Conservation (phyloP, 169 alveolate genomes). For the Cryptosporidium ubiquitum region DNA sequence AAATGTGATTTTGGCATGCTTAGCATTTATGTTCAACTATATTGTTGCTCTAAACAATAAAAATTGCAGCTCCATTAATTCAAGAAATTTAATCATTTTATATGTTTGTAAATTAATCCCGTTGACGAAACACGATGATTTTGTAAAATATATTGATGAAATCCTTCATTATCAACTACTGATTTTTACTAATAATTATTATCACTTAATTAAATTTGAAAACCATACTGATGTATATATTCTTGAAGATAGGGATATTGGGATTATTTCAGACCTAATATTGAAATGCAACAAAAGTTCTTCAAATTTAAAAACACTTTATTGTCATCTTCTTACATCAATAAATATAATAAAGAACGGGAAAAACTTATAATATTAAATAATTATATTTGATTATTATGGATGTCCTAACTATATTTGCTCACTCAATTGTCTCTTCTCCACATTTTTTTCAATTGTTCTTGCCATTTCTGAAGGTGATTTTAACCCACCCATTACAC, state of each 20-base stretch:
- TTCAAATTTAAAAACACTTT: background rate
- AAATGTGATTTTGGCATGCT: conserved; percentile 19
- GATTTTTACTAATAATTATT: conserved; percentile 34
- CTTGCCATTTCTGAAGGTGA: conserved; percentile 71
- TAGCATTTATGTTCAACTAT: conserved; percentile 24
- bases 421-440: background rate
- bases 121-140: background rate
- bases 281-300: background rate
- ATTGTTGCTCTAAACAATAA: conserved; percentile 20
- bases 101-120: conserved; percentile 12
- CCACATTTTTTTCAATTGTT: conserved; percentile 27
- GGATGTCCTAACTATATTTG: background rate
- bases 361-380: background rate
- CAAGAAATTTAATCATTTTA: conserved; percentile 4
- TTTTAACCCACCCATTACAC: conserved; percentile 55
- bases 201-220: background rate
- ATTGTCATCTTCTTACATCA: background rate
- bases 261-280: background rate
- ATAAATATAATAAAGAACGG: conserved; percentile 3
- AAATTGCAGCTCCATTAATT: background rate
- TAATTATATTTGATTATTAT: background rate
- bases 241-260: conserved; percentile 1
- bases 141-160: background rate
- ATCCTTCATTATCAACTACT: conserved; percentile 23
- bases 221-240: background rate